Percentiles rank a stretch among this genome's conserved stretches.
Conservation (phyloP, 2,329 filamentous ascomycete species). For the Fusarium kyushuense region DNA sequence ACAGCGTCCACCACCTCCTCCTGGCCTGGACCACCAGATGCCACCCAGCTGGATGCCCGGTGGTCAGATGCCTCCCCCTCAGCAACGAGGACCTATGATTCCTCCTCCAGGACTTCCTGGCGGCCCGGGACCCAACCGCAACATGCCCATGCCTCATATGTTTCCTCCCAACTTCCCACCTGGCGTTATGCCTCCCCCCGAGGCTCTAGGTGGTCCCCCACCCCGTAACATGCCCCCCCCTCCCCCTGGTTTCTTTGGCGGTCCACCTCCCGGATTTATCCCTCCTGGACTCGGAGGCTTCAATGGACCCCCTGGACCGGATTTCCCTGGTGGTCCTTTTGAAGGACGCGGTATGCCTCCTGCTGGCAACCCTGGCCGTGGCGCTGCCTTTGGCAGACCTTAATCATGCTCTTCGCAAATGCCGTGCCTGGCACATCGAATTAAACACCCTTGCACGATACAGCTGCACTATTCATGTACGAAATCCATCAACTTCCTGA, state of each 20-base stretch:
- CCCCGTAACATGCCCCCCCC: conserved; percentile 67
- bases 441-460: neutral
- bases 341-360: conserved; percentile 69
- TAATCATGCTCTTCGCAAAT: conserved; percentile 20
- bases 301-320: conserved; percentile 63
- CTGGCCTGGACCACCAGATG: conserved; percentile 71
- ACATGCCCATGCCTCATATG: conserved; percentile 67
- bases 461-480: conserved; percentile 35
- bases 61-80: conserved; percentile 59
- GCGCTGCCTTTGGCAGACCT: conserved; percentile 52
- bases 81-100: conserved; percentile 64
- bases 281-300: conserved; percentile 68
- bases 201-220: conserved; percentile 62
- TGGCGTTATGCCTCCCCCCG: conserved; percentile 60
- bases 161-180: conserved; percentile 72
- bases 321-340: conserved; percentile 62
- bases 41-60: conserved; percentile 66
- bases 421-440: conserved; percentile 6
- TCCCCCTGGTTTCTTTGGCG: conserved; percentile 69
- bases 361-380: conserved; percentile 55
- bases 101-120: conserved; percentile 68
- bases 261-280: conserved; percentile 64
- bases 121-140: conserved; percentile 49
- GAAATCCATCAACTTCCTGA: conserved; percentile 38
- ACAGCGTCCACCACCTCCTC: conserved; percentile 70